These are phyloP conservation scores for Endogone sp. DNA, from an alignment of 192 early-diverging fungal genomes.

Conservation along the genomic window DNA sequence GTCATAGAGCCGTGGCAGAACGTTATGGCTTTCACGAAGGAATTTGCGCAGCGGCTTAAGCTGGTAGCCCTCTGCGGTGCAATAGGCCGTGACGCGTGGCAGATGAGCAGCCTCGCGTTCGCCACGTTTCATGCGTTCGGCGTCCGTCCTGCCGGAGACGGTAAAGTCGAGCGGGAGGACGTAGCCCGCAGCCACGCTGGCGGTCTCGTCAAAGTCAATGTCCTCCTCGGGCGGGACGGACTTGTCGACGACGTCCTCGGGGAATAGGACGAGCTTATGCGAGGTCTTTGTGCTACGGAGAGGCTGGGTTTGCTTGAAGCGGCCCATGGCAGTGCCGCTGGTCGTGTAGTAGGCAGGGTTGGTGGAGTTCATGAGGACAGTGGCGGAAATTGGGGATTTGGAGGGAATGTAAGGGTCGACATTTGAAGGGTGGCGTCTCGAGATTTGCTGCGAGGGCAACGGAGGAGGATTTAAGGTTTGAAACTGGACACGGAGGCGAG, in stretches of 20 bases:
- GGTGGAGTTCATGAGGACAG: neutral
- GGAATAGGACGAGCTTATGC: conserved; percentile 85
- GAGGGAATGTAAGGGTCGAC: neutral
- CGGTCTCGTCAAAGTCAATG: conserved; percentile 14
- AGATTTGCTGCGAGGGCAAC: neutral
- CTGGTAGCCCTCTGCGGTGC: conserved; percentile 64
- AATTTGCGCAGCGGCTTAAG: conserved; percentile 35
- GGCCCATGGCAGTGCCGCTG: neutral
- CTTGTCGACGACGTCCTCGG: conserved; percentile 31
- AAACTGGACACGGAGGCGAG: neutral
- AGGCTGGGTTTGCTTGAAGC: conserved; percentile 46
- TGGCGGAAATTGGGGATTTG: neutral
- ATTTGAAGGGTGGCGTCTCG: neutral
- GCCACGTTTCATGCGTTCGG: conserved; percentile 51
- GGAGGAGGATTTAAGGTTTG: neutral
- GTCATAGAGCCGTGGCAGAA: conserved; percentile 46
- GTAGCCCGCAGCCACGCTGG: neutral
- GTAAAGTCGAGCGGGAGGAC: neutral
- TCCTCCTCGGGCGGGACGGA: conserved; percentile 11
- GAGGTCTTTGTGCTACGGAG: conserved; percentile 85
- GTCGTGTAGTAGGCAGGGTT: neutral
- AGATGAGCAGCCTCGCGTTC: conserved; percentile 38
- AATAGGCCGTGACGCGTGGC: conserved; percentile 72
- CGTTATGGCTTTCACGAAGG: conserved; percentile 43
- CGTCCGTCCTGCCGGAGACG: conserved; percentile 34